Evolutionary conservation across 805 yeast species (phyloP).

Genomic region (Grigorovia transvaalensis): DNA sequence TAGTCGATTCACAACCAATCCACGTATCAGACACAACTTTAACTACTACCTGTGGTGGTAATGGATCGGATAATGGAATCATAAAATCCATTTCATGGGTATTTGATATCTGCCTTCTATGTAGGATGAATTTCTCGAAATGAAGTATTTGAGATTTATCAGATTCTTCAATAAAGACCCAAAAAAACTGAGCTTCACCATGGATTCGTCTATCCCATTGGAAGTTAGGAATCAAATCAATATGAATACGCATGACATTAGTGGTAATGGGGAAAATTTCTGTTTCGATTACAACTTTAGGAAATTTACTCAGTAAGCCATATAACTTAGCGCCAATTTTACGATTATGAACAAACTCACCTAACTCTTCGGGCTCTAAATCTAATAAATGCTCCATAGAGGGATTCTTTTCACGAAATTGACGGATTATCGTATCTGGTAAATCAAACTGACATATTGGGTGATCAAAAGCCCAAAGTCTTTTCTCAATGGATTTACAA

Average conservation of each 20-base stretch:
- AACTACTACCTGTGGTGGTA: slow-evolving; percentile 81
- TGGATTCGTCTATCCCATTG: slow-evolving; percentile 76
- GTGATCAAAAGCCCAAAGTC: slow-evolving; percentile 85
- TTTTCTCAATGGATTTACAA: slow-evolving; percentile 76
- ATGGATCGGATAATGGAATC: slow-evolving; percentile 80
- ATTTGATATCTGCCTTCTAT: slow-evolving; percentile 41
- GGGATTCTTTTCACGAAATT: slow-evolving; percentile 53
- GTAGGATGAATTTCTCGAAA: slow-evolving; percentile 67
- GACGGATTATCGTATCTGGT: slow-evolving; percentile 53
- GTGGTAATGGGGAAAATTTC: slow-evolving; percentile 84
- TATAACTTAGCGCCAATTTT: slow-evolving; percentile 59
- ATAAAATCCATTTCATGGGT: slow-evolving; percentile 78
- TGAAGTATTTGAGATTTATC: slow-evolving; percentile 66
- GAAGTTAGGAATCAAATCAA: slow-evolving; percentile 63
- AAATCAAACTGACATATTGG: slow-evolving; percentile 82
- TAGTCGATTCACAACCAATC: slow-evolving; percentile 75
- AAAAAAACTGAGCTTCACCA: slow-evolving; percentile 76
- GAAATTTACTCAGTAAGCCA: slow-evolving; percentile 58
- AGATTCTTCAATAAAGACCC: slow-evolving; percentile 88
- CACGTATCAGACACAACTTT: slow-evolving; percentile 75
- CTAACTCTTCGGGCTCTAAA: slow-evolving; percentile 65
- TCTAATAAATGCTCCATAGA: slow-evolving; percentile 65
- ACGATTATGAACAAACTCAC: slow-evolving; percentile 78
- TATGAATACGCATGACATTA: slow-evolving; percentile 74
- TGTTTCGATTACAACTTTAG: slow-evolving; percentile 61